These are phyloP conservation scores for Discostella stelligera DNA, from an alignment of 352 stramenopile species.

Conservation along the genomic window DNA sequence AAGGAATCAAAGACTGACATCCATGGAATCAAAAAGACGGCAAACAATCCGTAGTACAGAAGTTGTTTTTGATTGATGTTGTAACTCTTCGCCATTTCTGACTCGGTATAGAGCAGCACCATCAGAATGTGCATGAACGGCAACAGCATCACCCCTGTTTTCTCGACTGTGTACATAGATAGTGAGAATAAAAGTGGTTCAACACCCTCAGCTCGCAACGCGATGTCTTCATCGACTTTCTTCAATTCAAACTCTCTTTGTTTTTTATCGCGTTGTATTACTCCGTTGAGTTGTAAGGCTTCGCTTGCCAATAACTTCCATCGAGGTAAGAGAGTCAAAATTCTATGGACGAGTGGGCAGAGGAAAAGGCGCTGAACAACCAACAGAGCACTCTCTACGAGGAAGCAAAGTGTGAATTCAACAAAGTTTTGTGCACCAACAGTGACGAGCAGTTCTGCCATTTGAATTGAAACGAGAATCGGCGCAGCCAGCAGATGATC, in stretches of 20 bases:
- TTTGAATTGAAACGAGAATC: conserved; percentile 88
- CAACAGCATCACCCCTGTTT: conserved; percentile 86
- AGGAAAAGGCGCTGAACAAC: conserved; percentile 94
- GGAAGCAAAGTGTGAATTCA: conserved; percentile 92
- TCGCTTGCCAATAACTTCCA: conserved; percentile 86
- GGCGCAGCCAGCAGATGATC: conserved; percentile 90
- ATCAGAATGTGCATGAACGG: conserved; percentile 88
- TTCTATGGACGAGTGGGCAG: conserved; percentile 85
- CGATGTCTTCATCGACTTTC: conserved; percentile 92
- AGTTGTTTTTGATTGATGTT: conserved; percentile 91
- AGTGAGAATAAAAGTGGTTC: conserved; percentile 91
- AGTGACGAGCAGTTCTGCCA: conserved; percentile 91
- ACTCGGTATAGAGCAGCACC: conserved; percentile 84
- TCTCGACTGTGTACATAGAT: conserved; percentile 88
- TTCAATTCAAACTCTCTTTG: conserved; percentile 90
- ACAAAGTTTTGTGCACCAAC: conserved; percentile 94
- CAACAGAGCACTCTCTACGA: conserved; percentile 89
- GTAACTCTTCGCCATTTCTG: conserved; percentile 90
- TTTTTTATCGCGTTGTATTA: conserved; percentile 90
- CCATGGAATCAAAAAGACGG: conserved; percentile 93
- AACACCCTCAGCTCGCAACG: conserved; percentile 89
- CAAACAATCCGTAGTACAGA: conserved; percentile 93
- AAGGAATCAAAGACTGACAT: conserved; percentile 91
- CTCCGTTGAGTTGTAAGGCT: conserved; percentile 75
- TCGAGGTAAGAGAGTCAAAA: conserved; percentile 87